Percentiles rank a stretch among this genome's conserved stretches.
Conservation (phyloP, 192 early-diverging fungal genomes). For the Coemansia erecta region DNA sequence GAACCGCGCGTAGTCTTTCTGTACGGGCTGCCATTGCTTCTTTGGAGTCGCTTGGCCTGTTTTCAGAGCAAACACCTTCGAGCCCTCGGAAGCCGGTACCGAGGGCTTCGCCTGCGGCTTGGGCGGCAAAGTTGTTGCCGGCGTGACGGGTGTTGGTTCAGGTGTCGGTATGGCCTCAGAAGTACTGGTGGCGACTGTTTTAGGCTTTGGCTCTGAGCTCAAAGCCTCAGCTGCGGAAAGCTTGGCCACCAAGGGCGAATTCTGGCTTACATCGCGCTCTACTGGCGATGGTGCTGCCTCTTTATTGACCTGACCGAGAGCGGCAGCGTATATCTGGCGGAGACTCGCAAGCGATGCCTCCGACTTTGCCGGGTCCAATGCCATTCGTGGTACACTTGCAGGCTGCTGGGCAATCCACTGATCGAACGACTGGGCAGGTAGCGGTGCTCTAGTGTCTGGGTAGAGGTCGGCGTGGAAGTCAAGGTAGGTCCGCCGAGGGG, state of each 20-base stretch:
- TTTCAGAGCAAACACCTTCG: background rate
- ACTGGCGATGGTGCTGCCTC: too few species aligned
- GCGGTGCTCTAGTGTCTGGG: constrained; percentile 70
- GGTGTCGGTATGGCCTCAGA: background rate
- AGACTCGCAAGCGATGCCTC: constrained; percentile 19
- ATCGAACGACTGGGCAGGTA: constrained; percentile 55
- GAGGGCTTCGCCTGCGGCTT: too few species aligned
- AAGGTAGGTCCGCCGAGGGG: constrained; percentile 68
- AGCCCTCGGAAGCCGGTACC: too few species aligned
- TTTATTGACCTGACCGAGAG: background rate
- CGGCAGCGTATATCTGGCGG: constrained; percentile 8
- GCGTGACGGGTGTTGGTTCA: background rate
- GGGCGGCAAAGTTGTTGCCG: background rate
- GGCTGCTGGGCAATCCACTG: constrained; percentile 64
- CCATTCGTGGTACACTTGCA: constrained; percentile 21
- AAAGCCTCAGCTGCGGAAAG: too few species aligned
- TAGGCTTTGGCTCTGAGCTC: too few species aligned
- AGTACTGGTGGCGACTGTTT: too few species aligned
- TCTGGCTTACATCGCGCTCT: too few species aligned
- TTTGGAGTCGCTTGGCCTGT: background rate
- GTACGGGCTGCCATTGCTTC: constrained; percentile 3
- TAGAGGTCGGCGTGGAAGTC: constrained; percentile 86
- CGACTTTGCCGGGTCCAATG: constrained; percentile 29
- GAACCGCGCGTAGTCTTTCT: constrained; percentile 44
- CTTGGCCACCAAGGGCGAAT: too few species aligned